Evolutionary conservation across 2,329 filamentous ascomycete species (phyloP).

Genomic region (Colletotrichum sp.): DNA sequence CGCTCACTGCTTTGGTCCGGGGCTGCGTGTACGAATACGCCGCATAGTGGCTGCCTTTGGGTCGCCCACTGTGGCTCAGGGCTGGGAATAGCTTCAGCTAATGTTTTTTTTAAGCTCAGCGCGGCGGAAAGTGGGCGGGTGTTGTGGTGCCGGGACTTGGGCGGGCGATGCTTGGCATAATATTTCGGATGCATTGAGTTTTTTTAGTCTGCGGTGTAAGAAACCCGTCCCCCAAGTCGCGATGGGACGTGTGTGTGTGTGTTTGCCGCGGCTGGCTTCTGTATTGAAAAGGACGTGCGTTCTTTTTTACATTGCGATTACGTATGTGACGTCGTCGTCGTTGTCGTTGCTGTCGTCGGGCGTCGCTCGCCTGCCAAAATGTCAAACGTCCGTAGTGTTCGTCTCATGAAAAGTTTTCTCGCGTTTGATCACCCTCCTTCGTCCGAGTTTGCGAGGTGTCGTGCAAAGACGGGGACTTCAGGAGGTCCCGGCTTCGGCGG

Average conservation of each 20-base stretch:
- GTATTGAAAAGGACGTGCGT: background rate
- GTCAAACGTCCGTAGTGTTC: background rate
- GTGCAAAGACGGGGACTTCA: background rate
- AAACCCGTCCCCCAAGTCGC: background rate
- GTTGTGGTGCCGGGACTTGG: background rate
- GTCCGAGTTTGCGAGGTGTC: background rate
- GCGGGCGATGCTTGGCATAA: background rate
- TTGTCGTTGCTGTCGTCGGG: background rate
- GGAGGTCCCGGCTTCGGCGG: background rate
- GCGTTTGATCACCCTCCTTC: slow-evolving; percentile 4
- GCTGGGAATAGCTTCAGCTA: slow-evolving; percentile 15
- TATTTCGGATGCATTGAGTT: background rate
- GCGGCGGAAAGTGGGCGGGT: slow-evolving; percentile 1
- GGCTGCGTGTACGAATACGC: background rate
- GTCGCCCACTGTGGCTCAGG: background rate
- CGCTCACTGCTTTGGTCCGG: background rate
- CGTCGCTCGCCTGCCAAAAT: background rate
- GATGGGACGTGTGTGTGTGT: background rate
- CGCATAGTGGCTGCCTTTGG: background rate
- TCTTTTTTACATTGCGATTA: background rate
- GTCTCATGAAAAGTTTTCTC: background rate
- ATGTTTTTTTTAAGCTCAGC: background rate
- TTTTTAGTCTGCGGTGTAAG: background rate
- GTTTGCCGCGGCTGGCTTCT: background rate
- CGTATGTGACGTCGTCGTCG: slow-evolving; percentile 1